A percentile compares a stretch with the other conserved stretches of the same genome.
Conservation (phyloP, 495 filamentous ascomycete genomes). For the Cairneyella variabilis region DNA sequence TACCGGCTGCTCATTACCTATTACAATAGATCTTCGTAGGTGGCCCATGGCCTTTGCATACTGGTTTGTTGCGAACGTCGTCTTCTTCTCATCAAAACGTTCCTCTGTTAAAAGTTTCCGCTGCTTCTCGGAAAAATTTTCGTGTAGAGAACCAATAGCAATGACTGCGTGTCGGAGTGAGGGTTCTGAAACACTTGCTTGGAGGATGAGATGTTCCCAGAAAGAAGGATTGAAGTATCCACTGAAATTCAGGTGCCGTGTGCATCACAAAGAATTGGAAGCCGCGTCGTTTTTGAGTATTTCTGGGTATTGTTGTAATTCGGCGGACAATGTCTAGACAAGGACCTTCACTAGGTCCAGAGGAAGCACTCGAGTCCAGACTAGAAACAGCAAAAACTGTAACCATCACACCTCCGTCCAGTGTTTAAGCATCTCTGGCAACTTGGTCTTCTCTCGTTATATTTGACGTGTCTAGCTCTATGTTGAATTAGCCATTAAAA, state of each 20-base stretch:
- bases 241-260: conserved; percentile 37
- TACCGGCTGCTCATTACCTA: neutral
- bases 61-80: conserved; percentile 11
- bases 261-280: conserved; percentile 39
- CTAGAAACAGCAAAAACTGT: conserved; percentile 7
- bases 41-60: conserved; percentile 6
- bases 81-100: neutral
- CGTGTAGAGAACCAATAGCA: conserved; percentile 13
- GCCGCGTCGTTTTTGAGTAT: conserved; percentile 3
- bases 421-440: conserved; percentile 10
- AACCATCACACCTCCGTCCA: conserved; percentile 21
- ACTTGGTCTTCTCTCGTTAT: conserved; percentile 22
- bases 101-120: conserved; percentile 1
- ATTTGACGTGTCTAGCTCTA: conserved; percentile 16
- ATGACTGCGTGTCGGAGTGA: conserved; percentile 13
- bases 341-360: neutral
- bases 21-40: conserved; percentile 5
- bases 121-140: conserved; percentile 2
- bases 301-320: conserved; percentile 6
- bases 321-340: conserved; percentile 1
- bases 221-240: conserved; percentile 41
- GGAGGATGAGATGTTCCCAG: conserved; percentile 44
- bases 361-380: neutral
- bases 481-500: conserved; percentile 16
- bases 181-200: neutral